Conservation (phyloP, 2,329 filamentous ascomycete species). For the Aurifilum marmelostoma region DNA sequence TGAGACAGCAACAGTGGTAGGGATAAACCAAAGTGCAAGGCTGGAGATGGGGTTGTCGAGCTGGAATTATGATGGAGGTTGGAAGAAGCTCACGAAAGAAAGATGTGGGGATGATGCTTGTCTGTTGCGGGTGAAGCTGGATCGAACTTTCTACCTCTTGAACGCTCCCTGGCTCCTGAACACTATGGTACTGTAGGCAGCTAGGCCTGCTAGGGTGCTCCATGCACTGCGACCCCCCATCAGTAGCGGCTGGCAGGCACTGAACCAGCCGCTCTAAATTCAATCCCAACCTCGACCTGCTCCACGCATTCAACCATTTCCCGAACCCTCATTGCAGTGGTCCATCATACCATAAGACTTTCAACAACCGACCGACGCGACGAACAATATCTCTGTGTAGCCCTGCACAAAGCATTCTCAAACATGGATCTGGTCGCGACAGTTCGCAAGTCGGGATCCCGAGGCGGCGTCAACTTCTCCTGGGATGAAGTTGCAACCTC, state of each 20-base stretch:
- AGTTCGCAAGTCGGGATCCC: constrained; percentile 86
- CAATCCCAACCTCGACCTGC: background rate
- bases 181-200: background rate
- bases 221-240: constrained; percentile 1
- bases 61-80: background rate
- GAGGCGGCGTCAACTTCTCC: constrained; percentile 93
- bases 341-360: background rate
- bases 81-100: background rate
- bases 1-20: background rate
- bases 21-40: background rate
- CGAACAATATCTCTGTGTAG: background rate
- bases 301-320: background rate
- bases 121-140: background rate
- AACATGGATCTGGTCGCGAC: constrained; percentile 90
- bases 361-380: background rate
- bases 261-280: background rate
- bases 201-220: background rate
- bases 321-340: no score
- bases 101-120: background rate
- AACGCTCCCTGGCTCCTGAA: no score
- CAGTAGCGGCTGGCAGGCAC: background rate
- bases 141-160: no score
- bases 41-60: background rate
- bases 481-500: constrained; percentile 94
- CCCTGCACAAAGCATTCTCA: background rate